A percentile compares a stretch with the other conserved stretches of the same genome.
phyloP scores from a whole-genome alignment of 202 grass and related monocot species.

The Digitaria exilis region DNA sequence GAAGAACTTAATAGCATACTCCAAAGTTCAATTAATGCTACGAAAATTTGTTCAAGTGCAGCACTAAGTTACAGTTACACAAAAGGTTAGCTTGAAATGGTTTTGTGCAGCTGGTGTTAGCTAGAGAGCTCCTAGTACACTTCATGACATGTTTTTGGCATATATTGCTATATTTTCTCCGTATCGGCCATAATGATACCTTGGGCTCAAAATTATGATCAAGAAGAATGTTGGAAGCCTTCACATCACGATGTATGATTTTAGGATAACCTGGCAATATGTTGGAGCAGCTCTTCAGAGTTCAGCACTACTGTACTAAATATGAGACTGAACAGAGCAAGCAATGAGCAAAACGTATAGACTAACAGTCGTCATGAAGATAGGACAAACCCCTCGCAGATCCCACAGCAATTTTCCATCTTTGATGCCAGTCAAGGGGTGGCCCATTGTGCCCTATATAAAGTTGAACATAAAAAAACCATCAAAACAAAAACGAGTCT shows the following conservation, averaged over 20 bases:
- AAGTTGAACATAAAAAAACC: background rate
- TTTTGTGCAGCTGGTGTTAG: background rate
- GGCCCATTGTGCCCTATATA: conserved; percentile 42
- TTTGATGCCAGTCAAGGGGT: conserved; percentile 57
- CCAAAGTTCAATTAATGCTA: background rate
- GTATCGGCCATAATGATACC: conserved; percentile 29
- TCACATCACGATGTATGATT: conserved; percentile 68
- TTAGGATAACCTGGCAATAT: conserved; percentile 55
- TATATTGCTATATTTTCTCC: background rate
- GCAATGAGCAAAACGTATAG: background rate
- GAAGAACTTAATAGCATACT: background rate
- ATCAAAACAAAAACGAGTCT: background rate
- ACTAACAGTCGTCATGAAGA: conserved; percentile 64
- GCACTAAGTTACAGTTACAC: background rate
- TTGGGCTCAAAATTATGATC: conserved; percentile 60
- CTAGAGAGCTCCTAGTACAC: background rate
- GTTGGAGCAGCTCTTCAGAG: background rate
- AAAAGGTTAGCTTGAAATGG: background rate
- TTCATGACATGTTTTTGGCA: background rate
- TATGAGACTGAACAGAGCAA: background rate
- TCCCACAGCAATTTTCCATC: conserved; percentile 64
- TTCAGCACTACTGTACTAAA: background rate
- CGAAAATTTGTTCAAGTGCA: background rate
- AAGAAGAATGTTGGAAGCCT: conserved; percentile 68
- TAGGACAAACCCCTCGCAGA: conserved; percentile 69